These are phyloP conservation scores for Xerocomellus dryophilus DNA, from an alignment of 768 basidiomycete genomes.

Conservation along the genomic window DNA sequence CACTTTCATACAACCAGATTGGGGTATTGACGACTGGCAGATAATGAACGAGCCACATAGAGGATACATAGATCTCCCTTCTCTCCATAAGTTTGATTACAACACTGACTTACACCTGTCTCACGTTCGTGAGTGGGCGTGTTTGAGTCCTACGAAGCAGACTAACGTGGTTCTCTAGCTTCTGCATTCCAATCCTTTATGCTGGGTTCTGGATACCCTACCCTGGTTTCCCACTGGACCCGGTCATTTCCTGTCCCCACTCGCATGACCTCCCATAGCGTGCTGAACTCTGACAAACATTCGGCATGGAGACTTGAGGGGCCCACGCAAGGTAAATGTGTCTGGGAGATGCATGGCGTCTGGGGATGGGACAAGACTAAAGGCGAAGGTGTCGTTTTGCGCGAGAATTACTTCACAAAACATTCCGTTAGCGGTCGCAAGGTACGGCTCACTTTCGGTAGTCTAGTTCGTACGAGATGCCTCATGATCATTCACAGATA, in stretches of 20 bases:
- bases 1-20: not conserved
- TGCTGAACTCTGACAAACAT: slow-evolving; percentile 57
- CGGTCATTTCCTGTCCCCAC: slow-evolving; percentile 91
- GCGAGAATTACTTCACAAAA: slow-evolving; percentile 80
- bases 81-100: slow-evolving; percentile 86
- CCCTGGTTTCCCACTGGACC: slow-evolving; percentile 72
- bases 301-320: slow-evolving; percentile 75
- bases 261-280: slow-evolving; percentile 48
- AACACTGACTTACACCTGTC: slow-evolving; percentile 91
- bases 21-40: slow-evolving; percentile 37
- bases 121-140: slow-evolving; percentile 57
- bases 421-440: slow-evolving; percentile 62
- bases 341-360: slow-evolving; percentile 91
- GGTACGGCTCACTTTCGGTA: slow-evolving; percentile 36
- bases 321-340: slow-evolving; percentile 66
- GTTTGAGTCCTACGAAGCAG: not conserved
- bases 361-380: slow-evolving; percentile 82
- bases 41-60: slow-evolving; percentile 94
- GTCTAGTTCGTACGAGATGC: not conserved
- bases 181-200: slow-evolving; percentile 87
- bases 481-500: slow-evolving; percentile 42
- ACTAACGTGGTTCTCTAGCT: slow-evolving; percentile 40
- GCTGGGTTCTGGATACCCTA: slow-evolving; percentile 87
- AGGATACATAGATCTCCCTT: slow-evolving; percentile 82
- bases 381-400: slow-evolving; percentile 66